Percentiles rank a stretch among this genome's conserved stretches.
Conservation (phyloP, 192 early-diverging fungal species). For the Allomyces javanicus region DNA sequence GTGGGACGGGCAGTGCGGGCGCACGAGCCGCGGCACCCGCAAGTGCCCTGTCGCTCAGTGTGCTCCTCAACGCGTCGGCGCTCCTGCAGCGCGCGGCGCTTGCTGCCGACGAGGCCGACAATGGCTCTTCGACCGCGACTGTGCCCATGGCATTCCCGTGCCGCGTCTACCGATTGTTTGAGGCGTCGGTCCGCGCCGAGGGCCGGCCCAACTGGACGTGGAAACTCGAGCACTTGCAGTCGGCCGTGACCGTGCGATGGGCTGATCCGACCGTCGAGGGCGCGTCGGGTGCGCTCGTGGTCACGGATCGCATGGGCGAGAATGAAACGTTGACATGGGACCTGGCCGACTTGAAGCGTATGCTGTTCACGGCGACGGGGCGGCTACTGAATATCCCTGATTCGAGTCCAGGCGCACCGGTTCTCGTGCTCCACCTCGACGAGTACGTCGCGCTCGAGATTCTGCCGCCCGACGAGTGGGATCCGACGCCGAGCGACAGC, state of each 20-base stretch:
- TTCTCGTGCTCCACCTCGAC: not conserved
- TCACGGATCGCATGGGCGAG: not conserved
- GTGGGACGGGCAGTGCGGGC: not conserved
- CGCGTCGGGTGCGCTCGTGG: not conserved
- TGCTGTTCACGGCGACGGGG: not conserved
- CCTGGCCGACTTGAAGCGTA: not conserved
- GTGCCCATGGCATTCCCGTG: not conserved
- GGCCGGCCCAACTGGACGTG: not conserved
- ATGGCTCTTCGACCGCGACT: not conserved
- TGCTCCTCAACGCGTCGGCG: not conserved
- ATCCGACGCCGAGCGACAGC: too few species aligned
- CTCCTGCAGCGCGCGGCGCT: not conserved
- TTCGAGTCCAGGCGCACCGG: not conserved
- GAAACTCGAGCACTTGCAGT: not conserved
- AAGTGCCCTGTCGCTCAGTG: not conserved
- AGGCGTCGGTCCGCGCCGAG: not conserved
- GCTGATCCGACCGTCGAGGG: not conserved
- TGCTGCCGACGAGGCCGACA: not conserved
- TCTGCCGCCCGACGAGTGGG: not conserved
- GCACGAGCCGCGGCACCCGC: too few species aligned
- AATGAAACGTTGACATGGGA: not conserved
- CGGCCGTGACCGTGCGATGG: not conserved
- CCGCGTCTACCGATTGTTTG: not conserved
- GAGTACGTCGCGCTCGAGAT: not conserved
- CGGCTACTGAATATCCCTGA: not conserved